These are phyloP conservation scores for Apiotrichum veenhuisii DNA, from an alignment of 1,284 basidiomycete species.

Conservation along the genomic window DNA sequence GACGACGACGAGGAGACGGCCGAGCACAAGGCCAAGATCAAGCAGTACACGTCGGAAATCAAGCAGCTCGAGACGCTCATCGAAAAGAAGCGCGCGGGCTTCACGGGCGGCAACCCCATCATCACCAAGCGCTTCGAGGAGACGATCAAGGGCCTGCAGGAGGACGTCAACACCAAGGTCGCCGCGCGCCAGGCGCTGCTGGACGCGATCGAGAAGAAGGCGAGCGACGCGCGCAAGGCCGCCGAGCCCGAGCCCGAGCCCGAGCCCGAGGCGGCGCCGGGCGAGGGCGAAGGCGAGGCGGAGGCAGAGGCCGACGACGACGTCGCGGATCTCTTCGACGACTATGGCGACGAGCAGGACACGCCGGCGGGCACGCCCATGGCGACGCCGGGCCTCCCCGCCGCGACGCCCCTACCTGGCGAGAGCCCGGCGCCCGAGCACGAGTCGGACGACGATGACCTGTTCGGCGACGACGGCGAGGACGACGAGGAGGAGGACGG, in stretches of 20 bases:
- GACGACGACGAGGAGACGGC: conserved; percentile 64
- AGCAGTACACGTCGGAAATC: conserved; percentile 82
- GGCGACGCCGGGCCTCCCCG: conserved; percentile 19
- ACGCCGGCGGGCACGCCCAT: conserved; percentile 29
- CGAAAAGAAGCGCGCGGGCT: conserved; percentile 76
- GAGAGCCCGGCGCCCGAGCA: conserved; percentile 8
- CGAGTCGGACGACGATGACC: conserved; percentile 29
- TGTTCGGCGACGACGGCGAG: conserved; percentile 28
- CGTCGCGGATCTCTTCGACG: conserved; percentile 33
- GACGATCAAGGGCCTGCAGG: conserved; percentile 76
- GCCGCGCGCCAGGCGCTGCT: conserved; percentile 55
- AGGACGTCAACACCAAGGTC: conserved; percentile 81
- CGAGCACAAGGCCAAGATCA: conserved; percentile 57
- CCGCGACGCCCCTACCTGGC: conserved; percentile 10
- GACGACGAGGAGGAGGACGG: conserved; percentile 27
- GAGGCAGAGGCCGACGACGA: conserved; percentile 30
- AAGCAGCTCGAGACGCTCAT: conserved; percentile 82
- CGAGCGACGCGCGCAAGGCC: conserved; percentile 13
- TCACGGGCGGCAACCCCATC: conserved; percentile 81
- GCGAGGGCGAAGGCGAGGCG: conserved; percentile 5
- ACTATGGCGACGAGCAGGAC: conserved; percentile 24
- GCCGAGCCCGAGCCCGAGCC: neutral
- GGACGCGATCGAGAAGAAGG: conserved; percentile 36
- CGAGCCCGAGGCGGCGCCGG: conserved; percentile 5
- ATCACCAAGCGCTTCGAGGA: conserved; percentile 94